A percentile compares a stretch with the other conserved stretches of the same genome.
Evolutionary conservation across 2,329 filamentous ascomycete genomes (phyloP).

Genomic region (Stromatinia cepivora): DNA sequence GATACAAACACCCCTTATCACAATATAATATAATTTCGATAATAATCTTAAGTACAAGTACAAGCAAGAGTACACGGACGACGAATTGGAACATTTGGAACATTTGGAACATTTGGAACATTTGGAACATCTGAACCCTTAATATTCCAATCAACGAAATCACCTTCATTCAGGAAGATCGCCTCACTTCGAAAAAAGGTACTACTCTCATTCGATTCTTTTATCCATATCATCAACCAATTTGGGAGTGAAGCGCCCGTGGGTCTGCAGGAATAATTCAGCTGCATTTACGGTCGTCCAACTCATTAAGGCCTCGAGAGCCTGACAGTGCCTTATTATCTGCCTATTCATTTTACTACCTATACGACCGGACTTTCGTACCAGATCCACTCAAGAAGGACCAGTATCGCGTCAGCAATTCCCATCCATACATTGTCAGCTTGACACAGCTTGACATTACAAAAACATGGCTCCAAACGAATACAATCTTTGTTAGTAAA

Average conservation of each 20-base stretch:
- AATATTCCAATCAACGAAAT: constrained; percentile 16
- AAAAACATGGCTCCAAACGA: constrained; percentile 12
- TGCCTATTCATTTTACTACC: not conserved
- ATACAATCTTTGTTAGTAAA: constrained; percentile 14
- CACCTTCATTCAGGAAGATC: not conserved
- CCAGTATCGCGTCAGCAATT: not conserved
- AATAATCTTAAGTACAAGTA: not conserved
- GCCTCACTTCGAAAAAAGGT: not conserved
- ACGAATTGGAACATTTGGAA: not conserved
- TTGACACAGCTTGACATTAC: not conserved
- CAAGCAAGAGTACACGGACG: not conserved
- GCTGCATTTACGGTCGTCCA: not conserved
- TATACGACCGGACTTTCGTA: not conserved
- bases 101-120: not conserved
- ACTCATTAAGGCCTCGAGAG: not conserved
- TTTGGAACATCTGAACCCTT: not conserved
- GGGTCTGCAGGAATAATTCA: not conserved
- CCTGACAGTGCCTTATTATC: not conserved
- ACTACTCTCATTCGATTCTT: not conserved
- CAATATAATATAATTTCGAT: not conserved
- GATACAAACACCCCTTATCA: not conserved
- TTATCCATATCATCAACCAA: not conserved
- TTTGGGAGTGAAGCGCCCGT: not conserved
- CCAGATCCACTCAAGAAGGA: not conserved
- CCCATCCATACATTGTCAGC: not conserved